Base-by-base conservation (phyloP, 75 land plant genomes). In the Cryptomeria japonica region DNA sequence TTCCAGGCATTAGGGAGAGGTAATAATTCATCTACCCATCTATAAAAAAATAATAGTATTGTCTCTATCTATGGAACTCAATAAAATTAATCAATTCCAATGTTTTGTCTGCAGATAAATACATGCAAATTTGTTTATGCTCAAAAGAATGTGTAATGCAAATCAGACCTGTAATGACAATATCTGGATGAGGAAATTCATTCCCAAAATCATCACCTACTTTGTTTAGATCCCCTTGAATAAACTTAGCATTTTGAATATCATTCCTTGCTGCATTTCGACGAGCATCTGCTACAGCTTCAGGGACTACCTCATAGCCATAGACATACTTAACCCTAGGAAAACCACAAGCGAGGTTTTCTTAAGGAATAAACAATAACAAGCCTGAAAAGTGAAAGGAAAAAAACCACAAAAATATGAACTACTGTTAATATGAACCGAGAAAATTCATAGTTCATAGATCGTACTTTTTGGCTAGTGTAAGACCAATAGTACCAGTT, bases 191-290 rank as follows among this genome's bases (percentile, higher is more conserved):
- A 32, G 97, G 99, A 86, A 98, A 95, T 6, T 94, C 88, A 72
- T 93, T 89, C 80, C 95, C 97, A 90, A 98, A 98, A 84, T 88
- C 91, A 7, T 92, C 91, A 37, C 87, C 90, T 85, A 98, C 93
- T 90, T 97, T 97, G 87, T 97, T 98, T 42, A 98, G 95, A 89
- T 98, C 99, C 61, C 99, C 97, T 90, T 96, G 95, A 22, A 97
- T 91, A 89, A 98, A 98, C 46, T 97, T 97, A 3, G 99, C 98
- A 93, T 98, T 98, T 68, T 44, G 34, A 41, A 98, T 98, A 16
- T 92, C 92, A 92, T 98, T 98, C 86, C 95, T 86, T 86, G 88
- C 87, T 39, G 99, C 98, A 92, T 98, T 98, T 76, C 92, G 86
- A 32, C 91, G 90, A 84, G 99, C 97, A 93, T 97, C 97, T 76